phyloP scores from a whole-genome alignment of 148 eudicot species.

The Silene uniflora region DNA sequence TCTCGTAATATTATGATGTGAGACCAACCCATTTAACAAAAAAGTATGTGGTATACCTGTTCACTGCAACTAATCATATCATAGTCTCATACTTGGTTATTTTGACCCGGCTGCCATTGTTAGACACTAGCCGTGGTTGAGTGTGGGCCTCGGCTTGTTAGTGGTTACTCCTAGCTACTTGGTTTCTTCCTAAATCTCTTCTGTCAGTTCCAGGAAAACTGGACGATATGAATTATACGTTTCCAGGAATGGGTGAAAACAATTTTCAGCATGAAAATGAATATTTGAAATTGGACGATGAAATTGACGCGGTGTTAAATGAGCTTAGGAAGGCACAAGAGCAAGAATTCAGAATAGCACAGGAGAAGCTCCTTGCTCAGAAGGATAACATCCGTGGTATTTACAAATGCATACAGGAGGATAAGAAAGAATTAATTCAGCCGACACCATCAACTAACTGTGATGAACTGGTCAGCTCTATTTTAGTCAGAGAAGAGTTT shows the following conservation, averaged over 20 bases:
- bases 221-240: neutral
- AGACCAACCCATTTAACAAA: neutral
- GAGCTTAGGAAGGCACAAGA: constrained; percentile 63
- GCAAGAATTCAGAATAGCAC: constrained; percentile 52
- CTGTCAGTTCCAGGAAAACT: constrained; percentile 9
- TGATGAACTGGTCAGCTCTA: constrained; percentile 33
- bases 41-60: neutral
- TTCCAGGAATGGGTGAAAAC: neutral
- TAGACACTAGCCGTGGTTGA: neutral
- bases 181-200: neutral
- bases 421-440: constrained; percentile 37
- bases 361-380: constrained; percentile 53
- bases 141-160: neutral
- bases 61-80: neutral
- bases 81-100: neutral
- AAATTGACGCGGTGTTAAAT: constrained; percentile 47
- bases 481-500: constrained; percentile 39
- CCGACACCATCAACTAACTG: constrained; percentile 30
- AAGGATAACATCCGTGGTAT: constrained; percentile 47
- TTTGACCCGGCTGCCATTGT: neutral
- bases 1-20: neutral
- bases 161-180: neutral
- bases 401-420: constrained; percentile 43
- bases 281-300: constrained; percentile 45
- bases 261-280: constrained; percentile 27